Evolutionary conservation across 148 eudicot species (phyloP).

Genomic region (Simmondsia chinensis): DNA sequence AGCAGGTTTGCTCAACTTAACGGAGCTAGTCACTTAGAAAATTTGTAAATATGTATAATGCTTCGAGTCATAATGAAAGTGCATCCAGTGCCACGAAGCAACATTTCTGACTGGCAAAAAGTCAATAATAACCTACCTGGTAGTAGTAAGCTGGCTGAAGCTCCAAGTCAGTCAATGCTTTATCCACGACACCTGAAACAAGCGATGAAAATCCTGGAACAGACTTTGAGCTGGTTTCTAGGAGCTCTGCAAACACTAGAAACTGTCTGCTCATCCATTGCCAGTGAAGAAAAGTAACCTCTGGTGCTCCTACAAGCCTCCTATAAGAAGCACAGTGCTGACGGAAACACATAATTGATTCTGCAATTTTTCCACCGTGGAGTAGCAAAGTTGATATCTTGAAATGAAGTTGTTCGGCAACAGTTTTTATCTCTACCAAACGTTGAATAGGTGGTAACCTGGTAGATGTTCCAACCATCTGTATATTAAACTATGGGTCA

Average conservation of each 20-base stretch:
- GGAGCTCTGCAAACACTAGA: constrained; percentile 87
- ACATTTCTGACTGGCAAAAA: too few relatives aligned
- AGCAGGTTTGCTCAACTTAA: too few relatives aligned
- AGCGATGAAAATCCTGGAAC: constrained; percentile 36
- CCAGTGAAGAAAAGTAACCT: constrained; percentile 92
- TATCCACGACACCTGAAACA: constrained; percentile 37
- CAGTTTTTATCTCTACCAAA: constrained; percentile 77
- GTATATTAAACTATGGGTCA: constrained; percentile 29
- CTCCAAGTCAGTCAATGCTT: constrained; percentile 68
- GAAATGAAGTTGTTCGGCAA: constrained; percentile 91
- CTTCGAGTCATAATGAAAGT: too few relatives aligned
- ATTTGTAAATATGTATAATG: too few relatives aligned
- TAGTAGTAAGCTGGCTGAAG: constrained; percentile 74
- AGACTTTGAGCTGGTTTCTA: constrained; percentile 72
- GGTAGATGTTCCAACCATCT: constrained; percentile 93
- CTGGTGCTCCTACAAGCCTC: constrained; percentile 66
- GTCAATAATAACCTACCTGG: constrained; percentile 41
- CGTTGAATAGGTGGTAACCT: constrained; percentile 90
- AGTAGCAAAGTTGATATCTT: constrained; percentile 86
- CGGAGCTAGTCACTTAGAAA: too few relatives aligned
- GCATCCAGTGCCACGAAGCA: too few relatives aligned
- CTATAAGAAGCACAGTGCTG: constrained; percentile 65
- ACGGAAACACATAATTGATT: constrained; percentile 88
- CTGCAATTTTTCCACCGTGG: constrained; percentile 84
- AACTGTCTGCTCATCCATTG: constrained; percentile 96